Conservation (phyloP, 805 yeast species). For the Myxozyma nipponensis region DNA sequence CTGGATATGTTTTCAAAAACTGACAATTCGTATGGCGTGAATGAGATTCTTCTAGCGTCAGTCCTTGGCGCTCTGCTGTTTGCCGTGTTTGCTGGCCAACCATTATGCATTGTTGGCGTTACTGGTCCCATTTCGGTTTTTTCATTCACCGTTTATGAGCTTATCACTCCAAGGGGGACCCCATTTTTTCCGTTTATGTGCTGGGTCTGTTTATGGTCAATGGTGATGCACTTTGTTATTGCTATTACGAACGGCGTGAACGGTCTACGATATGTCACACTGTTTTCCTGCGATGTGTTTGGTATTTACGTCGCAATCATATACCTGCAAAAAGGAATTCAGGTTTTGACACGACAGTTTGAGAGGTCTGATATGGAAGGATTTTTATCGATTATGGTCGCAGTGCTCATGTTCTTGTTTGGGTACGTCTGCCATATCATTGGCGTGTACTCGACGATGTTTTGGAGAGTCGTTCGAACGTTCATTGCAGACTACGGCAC, state of each 20-base stretch:
- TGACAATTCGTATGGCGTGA: conserved; percentile 79
- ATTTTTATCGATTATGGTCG: conserved; percentile 69
- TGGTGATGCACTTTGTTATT: conserved; percentile 70
- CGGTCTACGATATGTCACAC: conserved; percentile 34
- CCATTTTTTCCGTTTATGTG: conserved; percentile 87
- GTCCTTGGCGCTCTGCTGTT: conserved; percentile 88
- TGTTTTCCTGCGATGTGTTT: conserved; percentile 57
- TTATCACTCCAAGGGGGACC: conserved; percentile 50
- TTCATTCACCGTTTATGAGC: conserved; percentile 81
- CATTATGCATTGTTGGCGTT: conserved; percentile 91
- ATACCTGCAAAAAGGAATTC: conserved; percentile 86
- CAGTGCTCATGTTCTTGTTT: conserved; percentile 68
- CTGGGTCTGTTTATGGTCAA: conserved; percentile 91
- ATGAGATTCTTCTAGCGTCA: conserved; percentile 77
- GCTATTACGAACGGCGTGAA: conserved; percentile 67
- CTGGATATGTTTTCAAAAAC: conserved; percentile 96
- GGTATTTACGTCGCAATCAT: conserved; percentile 87
- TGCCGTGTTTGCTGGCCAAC: conserved; percentile 84
- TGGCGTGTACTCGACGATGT: conserved; percentile 61
- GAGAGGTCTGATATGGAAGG: conserved; percentile 36
- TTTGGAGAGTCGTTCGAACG: conserved; percentile 58
- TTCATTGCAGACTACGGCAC: conserved; percentile 82
- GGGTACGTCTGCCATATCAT: conserved; percentile 61
- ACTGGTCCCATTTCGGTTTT: conserved; percentile 90
- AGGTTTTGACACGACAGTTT: conserved; percentile 73